phyloP scores from a whole-genome alignment of 2,329 filamentous ascomycete species.

The Chaetomium sp. region DNA sequence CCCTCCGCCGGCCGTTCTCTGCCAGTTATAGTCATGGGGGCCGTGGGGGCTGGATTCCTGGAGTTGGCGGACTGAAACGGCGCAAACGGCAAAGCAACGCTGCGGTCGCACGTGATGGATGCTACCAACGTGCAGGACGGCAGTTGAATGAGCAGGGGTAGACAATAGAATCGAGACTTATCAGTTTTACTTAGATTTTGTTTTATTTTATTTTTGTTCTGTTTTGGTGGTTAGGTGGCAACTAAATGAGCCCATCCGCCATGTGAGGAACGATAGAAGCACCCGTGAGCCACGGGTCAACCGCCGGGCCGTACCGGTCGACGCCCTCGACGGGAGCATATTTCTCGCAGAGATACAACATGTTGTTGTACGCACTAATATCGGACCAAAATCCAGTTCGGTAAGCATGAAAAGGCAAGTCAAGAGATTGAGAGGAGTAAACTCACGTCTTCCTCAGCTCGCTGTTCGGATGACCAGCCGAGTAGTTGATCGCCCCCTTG shows the following conservation, averaged over 20 bases:
- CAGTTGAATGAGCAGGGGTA: too few species aligned
- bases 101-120: too few species aligned
- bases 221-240: background rate
- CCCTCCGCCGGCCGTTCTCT: too few species aligned
- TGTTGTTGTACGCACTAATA: slow-evolving; percentile 3
- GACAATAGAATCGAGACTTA: too few species aligned
- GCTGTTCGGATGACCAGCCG: slow-evolving; percentile 8
- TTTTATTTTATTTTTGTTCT: too few species aligned
- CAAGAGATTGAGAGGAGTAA: too few species aligned
- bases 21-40: too few species aligned
- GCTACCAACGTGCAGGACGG: too few species aligned
- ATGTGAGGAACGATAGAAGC: background rate
- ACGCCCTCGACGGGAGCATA: background rate
- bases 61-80: too few species aligned
- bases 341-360: slow-evolving; percentile 7
- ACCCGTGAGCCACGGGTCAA: background rate
- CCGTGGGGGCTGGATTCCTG: too few species aligned
- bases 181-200: too few species aligned
- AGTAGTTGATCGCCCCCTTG: slow-evolving; percentile 16
- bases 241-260: background rate
- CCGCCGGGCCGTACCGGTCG: background rate
- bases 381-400: background rate
- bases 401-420: background rate
- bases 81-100: too few species aligned
- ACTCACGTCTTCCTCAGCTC: slow-evolving; percentile 11